phyloP scores from a whole-genome alignment of 2,329 filamentous ascomycete genomes.

The Gaeumannomyces sp. region DNA sequence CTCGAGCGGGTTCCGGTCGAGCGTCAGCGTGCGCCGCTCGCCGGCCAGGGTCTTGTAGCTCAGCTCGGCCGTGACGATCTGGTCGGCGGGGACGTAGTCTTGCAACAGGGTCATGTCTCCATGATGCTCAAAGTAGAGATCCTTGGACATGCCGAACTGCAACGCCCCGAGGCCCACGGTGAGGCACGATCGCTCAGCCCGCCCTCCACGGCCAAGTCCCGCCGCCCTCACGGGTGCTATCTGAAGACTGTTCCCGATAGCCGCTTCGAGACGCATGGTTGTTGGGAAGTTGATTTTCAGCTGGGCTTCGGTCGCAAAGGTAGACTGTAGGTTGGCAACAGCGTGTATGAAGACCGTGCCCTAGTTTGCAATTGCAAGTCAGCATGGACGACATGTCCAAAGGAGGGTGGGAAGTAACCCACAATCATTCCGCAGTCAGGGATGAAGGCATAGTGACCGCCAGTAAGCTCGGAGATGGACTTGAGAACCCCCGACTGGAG shows the following conservation, averaged over 20 bases:
- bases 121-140: conserved; percentile 39
- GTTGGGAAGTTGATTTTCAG: conserved; percentile 35
- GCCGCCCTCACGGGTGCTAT: background rate
- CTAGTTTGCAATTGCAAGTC: conserved; percentile 18
- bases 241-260: conserved; percentile 30
- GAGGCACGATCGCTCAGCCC: conserved; percentile 17
- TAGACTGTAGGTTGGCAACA: conserved; percentile 54
- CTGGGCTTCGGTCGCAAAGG: conserved; percentile 42
- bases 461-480: conserved; percentile 51
- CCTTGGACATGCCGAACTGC: conserved; percentile 55
- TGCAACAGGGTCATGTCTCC: conserved; percentile 16
- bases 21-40: background rate
- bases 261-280: conserved; percentile 31
- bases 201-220: conserved; percentile 6
- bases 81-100: conserved; percentile 9
- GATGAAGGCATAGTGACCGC: conserved; percentile 56
- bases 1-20: conserved; percentile 17
- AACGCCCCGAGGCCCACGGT: conserved; percentile 43
- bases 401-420: background rate
- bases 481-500: conserved; percentile 49
- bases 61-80: conserved; percentile 28
- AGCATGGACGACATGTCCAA: background rate
- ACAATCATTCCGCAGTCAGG: conserved; percentile 54
- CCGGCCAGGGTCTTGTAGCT: conserved; percentile 25
- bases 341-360: conserved; percentile 58